These are phyloP conservation scores for Sporothrix phasma DNA, from an alignment of 2,329 filamentous ascomycete species.

Conservation along the genomic window DNA sequence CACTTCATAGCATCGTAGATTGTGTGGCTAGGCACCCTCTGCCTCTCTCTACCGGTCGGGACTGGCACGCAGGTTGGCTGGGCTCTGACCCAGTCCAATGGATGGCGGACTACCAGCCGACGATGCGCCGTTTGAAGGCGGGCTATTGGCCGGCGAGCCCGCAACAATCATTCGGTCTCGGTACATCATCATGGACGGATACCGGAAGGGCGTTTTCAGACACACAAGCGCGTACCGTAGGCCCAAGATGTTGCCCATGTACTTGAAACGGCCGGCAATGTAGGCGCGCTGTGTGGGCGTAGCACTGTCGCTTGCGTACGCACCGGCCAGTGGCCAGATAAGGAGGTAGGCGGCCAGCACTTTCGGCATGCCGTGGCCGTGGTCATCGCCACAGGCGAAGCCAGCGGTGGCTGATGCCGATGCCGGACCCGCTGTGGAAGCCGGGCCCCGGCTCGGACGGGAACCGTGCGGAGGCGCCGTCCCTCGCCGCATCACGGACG, in stretches of 20 bases:
- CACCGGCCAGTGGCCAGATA: slow-evolving; percentile 47
- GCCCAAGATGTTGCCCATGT: slow-evolving; percentile 45
- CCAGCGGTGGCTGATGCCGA: slow-evolving; percentile 22
- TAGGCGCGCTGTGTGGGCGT: slow-evolving; percentile 50
- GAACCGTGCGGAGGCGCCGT: too few species aligned
- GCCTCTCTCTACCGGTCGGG: too few species aligned
- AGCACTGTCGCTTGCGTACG: slow-evolving; percentile 46
- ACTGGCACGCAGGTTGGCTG: background rate
- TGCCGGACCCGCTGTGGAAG: background rate
- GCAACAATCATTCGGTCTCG: slow-evolving; percentile 37
- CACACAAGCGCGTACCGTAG: slow-evolving; percentile 40
- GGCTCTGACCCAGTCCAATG: background rate
- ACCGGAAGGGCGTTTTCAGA: slow-evolving; percentile 43
- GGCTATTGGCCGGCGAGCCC: background rate
- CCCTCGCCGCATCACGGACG: background rate
- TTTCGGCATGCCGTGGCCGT: slow-evolving; percentile 33
- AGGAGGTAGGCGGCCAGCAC: slow-evolving; percentile 48
- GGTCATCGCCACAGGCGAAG: slow-evolving; percentile 38
- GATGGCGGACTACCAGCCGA: background rate
- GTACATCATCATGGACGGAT: slow-evolving; percentile 52
- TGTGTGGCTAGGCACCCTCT: too few species aligned
- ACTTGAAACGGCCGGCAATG: slow-evolving; percentile 42
- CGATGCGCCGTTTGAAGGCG: too few species aligned
- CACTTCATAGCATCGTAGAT: too few species aligned
- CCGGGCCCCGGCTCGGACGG: too few species aligned